These are phyloP conservation scores for Epichloe typhina DNA, from an alignment of 2,329 filamentous ascomycete species.

Conservation along the genomic window DNA sequence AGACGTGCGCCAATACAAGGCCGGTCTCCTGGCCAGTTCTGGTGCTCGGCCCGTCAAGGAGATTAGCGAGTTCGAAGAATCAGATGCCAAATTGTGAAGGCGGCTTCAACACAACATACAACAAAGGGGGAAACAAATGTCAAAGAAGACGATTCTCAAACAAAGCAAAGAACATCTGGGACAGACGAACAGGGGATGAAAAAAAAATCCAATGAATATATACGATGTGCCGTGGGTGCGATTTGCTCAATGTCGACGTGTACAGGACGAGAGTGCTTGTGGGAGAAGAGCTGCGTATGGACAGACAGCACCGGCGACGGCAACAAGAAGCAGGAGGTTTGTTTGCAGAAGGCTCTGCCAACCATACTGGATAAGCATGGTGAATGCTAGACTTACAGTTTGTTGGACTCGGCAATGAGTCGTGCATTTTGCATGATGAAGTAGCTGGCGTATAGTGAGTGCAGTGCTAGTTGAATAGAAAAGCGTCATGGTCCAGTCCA, in stretches of 20 bases:
- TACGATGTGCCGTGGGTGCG: no score
- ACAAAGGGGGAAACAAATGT: not conserved
- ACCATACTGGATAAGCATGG: no score
- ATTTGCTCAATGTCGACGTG: no score
- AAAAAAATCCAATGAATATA: no score
- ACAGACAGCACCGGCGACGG: not conserved
- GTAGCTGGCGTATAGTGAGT: not conserved
- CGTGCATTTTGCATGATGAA: not conserved
- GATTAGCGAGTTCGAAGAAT: constrained; percentile 73
- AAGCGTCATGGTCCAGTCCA: not conserved
- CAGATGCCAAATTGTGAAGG: constrained; percentile 60
- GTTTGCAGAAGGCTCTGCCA: not conserved
- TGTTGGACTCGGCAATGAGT: not conserved
- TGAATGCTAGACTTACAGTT: not conserved
- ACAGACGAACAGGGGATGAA: no score
- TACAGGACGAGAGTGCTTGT: not conserved
- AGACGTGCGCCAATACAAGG: constrained; percentile 72
- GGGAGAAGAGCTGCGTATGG: not conserved
- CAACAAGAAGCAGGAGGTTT: not conserved
- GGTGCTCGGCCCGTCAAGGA: constrained; percentile 63
- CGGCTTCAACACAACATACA: not conserved
- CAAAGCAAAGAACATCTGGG: no score
- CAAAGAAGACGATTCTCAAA: no score
- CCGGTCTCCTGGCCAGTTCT: constrained; percentile 55
- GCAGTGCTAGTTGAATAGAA: not conserved